Evolutionary conservation across 495 filamentous ascomycete species (phyloP), one percentile per base, ranked within the genome.

Genomic region (Aspergillus asperescens): DNA sequence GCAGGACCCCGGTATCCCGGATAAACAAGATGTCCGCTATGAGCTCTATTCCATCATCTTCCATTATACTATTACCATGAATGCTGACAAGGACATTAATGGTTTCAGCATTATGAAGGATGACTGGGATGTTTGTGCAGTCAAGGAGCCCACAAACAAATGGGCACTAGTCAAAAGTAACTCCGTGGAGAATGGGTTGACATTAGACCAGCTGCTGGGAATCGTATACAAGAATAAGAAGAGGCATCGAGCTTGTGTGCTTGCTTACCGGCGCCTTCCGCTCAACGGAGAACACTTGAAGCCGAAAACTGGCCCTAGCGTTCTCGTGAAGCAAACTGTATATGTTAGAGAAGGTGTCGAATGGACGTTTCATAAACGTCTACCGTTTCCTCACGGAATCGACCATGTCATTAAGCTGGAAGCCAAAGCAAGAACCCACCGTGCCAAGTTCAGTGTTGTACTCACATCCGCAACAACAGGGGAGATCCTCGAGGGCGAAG

Each of bases 161-260:
- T 75, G 73, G 73, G 50, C 44, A 6, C 9, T 46, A 5, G 23
- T 67, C 13, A 38, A 74, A 51, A 68, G 73, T 35, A 34, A 52
- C 19, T 44, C 19, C 4, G 31, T 50, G 6, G 15, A 12, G 6
- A 23, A 48, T 15, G 47, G 39, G 24, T 13, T 34, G 20, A 28
- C 44, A 1, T 12, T 48, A 20, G 35, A 27, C n/a, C 19, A 43
- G 20, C 7, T 51, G 19, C 12, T 48, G 7, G 9, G 7, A 2
- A 42, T n/a, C 10, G 28, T 15, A 15, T 16, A 22, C 19, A 20
- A 27, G 34, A 5, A 6, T 35, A 19, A 2, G n/a, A n/a, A n/a
- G n/a, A n/a, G 18, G 9, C 6, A 39, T 5, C 13, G 53, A 31
- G 53, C 49, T 7, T 62, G 62, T 27, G 38, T 67, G n/a, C 50